These are phyloP conservation scores for Crithidia brevicula DNA, from an alignment of 208 protist genomes.

Conservation along the genomic window DNA sequence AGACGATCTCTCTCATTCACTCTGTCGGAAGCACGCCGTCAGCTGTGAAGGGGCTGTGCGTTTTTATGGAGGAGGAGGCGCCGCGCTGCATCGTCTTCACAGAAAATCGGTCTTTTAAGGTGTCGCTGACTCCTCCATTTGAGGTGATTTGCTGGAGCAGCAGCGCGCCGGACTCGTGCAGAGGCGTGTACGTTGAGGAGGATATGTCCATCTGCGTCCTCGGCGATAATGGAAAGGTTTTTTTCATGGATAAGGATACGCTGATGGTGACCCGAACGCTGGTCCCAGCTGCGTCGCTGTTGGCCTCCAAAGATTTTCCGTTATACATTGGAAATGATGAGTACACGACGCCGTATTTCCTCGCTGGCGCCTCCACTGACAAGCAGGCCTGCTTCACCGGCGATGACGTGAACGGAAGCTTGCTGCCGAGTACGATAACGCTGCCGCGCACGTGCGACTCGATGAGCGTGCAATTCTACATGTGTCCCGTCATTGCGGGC, in stretches of 20 bases:
- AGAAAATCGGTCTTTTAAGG: slow-evolving; percentile 33
- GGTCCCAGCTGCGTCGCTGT: slow-evolving; percentile 7
- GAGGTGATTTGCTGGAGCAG: slow-evolving; percentile 29
- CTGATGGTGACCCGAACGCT: slow-evolving; percentile 36
- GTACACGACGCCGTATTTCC: slow-evolving; percentile 59
- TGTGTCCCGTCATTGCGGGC: slow-evolving; percentile 43
- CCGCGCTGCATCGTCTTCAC: slow-evolving; percentile 43
- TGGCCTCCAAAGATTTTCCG: slow-evolving; percentile 26
- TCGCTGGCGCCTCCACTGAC: slow-evolving; percentile 24
- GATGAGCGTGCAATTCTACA: slow-evolving; percentile 80
- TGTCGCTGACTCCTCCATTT: slow-evolving; percentile 24
- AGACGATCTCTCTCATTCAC: slow-evolving; percentile 53
- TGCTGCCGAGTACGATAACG: slow-evolving; percentile 41
- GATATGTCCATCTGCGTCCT: slow-evolving; percentile 52
- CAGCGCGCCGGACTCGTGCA: slow-evolving; percentile 30
- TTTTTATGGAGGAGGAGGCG: slow-evolving; percentile 25
- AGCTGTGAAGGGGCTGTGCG: slow-evolving; percentile 39
- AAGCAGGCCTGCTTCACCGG: slow-evolving; percentile 34
- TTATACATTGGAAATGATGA: slow-evolving; percentile 55
- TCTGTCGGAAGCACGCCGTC: slow-evolving; percentile 23
- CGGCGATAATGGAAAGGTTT: slow-evolving; percentile 36
- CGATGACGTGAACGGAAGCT: slow-evolving; percentile 39
- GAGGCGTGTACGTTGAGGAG: slow-evolving; percentile 36
- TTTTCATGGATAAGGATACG: slow-evolving; percentile 59
- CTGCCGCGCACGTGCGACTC: slow-evolving; percentile 68